Evolutionary conservation across 805 yeast species (phyloP).

Genomic region (Schwanniomyces vanrijiae): DNA sequence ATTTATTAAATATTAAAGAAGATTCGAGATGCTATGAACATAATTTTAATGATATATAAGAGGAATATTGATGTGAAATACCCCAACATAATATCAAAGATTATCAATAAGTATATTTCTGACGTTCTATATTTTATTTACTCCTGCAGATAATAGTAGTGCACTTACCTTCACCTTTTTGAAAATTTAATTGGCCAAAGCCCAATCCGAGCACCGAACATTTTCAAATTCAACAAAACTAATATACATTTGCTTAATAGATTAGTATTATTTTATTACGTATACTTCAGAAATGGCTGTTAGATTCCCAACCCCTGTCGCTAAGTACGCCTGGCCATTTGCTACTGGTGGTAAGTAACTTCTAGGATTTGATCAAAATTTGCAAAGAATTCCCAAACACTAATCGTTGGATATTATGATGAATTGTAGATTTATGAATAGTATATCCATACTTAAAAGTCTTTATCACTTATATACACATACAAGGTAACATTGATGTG

Average conservation of each 20-base stretch:
- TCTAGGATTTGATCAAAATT: background rate
- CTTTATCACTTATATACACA: no score
- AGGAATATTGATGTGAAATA: no score
- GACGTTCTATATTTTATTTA: background rate
- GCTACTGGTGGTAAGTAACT: conserved; percentile 71
- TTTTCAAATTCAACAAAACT: conserved; percentile 2
- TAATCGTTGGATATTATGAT: background rate
- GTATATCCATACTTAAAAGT: no score
- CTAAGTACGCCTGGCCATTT: conserved; percentile 86
- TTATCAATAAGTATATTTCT: no score
- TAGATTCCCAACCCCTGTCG: conserved; percentile 50
- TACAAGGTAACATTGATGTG: no score
- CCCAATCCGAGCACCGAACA: conserved; percentile 13
- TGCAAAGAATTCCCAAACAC: background rate
- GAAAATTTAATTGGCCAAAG: conserved; percentile 10
- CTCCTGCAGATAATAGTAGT: conserved; percentile 7
- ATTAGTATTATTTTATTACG: background rate
- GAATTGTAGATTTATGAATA: background rate
- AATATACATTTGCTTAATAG: background rate
- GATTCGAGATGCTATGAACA: no score
- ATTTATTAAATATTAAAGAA: no score
- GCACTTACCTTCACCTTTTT: conserved; percentile 1
- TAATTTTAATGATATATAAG: no score
- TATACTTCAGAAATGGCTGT: conserved; percentile 27
- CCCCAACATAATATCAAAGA: no score